Conservation (phyloP, 1,284 basidiomycete genomes). For the Meira nashicola region DNA sequence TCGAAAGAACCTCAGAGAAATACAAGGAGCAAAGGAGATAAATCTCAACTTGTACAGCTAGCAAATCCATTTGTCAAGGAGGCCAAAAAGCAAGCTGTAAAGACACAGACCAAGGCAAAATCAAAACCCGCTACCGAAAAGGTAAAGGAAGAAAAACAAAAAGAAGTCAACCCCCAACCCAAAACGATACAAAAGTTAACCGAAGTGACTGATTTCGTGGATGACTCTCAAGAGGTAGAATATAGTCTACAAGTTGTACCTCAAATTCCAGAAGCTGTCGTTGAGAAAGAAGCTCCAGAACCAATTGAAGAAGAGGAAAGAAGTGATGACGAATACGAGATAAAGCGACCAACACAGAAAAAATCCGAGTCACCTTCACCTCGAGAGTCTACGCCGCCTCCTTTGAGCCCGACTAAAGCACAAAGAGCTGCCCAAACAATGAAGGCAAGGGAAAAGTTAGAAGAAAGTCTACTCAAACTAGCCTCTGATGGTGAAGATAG, state of each 20-base stretch:
- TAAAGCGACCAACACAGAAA: too few species aligned
- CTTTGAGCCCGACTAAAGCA: slow-evolving; percentile 9
- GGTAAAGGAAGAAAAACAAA: neutral
- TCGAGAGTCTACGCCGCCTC: slow-evolving; percentile 3
- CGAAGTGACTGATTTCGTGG: too few species aligned
- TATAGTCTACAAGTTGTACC: too few species aligned
- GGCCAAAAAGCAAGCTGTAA: too few species aligned
- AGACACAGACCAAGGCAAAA: too few species aligned
- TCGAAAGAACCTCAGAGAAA: too few species aligned
- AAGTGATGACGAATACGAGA: neutral
- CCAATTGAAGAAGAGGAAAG: neutral
- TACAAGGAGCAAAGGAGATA: too few species aligned
- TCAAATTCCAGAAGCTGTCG: neutral
- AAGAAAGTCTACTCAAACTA: neutral
- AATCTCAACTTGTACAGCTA: too few species aligned
- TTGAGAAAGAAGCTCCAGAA: neutral
- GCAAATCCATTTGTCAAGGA: too few species aligned
- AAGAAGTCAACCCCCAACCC: too few species aligned
- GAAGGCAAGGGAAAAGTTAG: neutral
- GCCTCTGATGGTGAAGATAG: neutral
- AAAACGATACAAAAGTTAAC: too few species aligned
- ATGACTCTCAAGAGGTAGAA: too few species aligned
- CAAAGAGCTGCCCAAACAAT: neutral
- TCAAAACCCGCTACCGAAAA: neutral
- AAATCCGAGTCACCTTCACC: neutral